These are phyloP conservation scores for Cyamopsis tetragonoloba DNA, from an alignment of 306 rosid genomes.

Conservation along the genomic window DNA sequence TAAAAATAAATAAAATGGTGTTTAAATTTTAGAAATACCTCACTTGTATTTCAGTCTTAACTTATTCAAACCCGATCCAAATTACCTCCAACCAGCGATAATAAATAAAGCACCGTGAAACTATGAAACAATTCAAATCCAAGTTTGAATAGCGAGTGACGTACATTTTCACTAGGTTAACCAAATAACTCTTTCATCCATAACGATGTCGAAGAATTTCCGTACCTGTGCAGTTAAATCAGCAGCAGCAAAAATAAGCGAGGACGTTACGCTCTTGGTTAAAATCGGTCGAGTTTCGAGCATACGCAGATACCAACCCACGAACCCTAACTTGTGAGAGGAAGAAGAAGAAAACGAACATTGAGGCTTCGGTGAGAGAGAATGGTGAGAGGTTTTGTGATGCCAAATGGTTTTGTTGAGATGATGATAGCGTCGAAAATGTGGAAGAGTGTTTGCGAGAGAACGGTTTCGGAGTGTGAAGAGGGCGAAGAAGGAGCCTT, in stretches of 20 bases:
- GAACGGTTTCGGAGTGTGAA: not conserved
- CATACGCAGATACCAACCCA: constrained; percentile 58
- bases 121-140: not conserved
- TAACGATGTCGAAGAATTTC: too few species aligned
- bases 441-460: not conserved
- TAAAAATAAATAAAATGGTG: too few species aligned
- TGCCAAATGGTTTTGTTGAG: not conserved
- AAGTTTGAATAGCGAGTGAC: not conserved
- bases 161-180: not conserved
- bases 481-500: not conserved
- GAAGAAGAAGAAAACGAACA: constrained; percentile 28
- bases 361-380: not conserved
- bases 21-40: not conserved
- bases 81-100: not conserved
- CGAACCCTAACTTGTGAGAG: constrained; percentile 38
- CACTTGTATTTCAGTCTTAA: not conserved
- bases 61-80: not conserved
- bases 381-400: not conserved
- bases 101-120: not conserved
- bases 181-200: too few species aligned
- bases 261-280: constrained; percentile 56
- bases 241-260: constrained; percentile 55
- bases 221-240: constrained; percentile 66
- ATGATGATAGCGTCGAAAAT: constrained; percentile 25
- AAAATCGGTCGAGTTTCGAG: constrained; percentile 45